Base-by-base conservation (phyloP, 768 basidiomycete genomes). In the Pleurotus tuber-regium region DNA sequence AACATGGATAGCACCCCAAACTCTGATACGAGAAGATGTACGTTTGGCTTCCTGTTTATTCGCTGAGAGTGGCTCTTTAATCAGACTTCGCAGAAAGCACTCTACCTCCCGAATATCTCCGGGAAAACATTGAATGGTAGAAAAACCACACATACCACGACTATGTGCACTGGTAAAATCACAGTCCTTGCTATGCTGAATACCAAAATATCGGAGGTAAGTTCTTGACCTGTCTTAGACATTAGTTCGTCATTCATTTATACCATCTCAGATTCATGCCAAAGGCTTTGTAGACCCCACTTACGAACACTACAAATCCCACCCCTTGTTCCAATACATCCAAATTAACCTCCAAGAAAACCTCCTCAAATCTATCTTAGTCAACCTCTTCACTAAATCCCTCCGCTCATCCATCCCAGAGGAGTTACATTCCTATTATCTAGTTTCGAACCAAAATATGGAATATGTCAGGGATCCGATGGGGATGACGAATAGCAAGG, bases 301-400 rank as follows among this genome's bases (percentile, higher is more conserved):
- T 21, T 70, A 84, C 53, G 66, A 64, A 2, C 75, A 72, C 30
- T 87, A 77, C 66, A 61, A 64, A 26, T 62, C 70, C 1, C 69
- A 89, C 54, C 80, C 86, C 1, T 66, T 77, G 16, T 92, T 83
- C 64, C 87, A 85, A 69, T 83, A 81, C 56, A 64, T 91, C 43
- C 88, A 90, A 75, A 84, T 98, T 65, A 98, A 98, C 68, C 76
- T 96, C 23, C 96, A 98, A 70, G 89, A 93, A 66, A 98, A 98
- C 68, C 71, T 89, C 4, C 80, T 98, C 57, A 97, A 97, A 71
- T 89, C 89, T 1, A 80, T 94, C 63, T 82, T 98, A 26, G 88
- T 98, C 46, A 84, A 86, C 44, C 70, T 98, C 50, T 96, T 94
- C 71, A 67, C 86, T n/a, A 79, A 78, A 7, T 81, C 83, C 16